Evolutionary conservation across 257 asterid species (phyloP).

Genomic region (Lycium ferocissimum): DNA sequence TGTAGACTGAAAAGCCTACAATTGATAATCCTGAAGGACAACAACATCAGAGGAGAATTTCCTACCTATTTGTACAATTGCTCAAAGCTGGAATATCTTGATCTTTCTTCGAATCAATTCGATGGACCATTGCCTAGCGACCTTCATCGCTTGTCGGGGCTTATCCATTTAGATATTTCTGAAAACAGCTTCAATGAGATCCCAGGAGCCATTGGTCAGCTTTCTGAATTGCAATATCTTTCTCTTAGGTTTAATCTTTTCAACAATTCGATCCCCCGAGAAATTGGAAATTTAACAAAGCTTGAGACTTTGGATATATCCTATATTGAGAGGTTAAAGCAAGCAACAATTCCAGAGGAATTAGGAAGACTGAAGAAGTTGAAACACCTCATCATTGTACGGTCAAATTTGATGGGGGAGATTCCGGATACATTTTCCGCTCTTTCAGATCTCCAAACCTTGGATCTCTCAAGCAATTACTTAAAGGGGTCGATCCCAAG

Average conservation of each 20-base stretch:
- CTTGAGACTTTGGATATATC: background rate
- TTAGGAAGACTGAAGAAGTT: background rate
- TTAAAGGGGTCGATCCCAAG: slow-evolving; percentile 1
- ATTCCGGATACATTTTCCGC: background rate
- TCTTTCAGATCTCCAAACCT: background rate
- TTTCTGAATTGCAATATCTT: background rate
- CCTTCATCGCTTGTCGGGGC: background rate
- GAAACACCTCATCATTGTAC: background rate
- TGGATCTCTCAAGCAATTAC: background rate
- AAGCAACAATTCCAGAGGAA: background rate
- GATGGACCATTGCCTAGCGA: slow-evolving; percentile 24
- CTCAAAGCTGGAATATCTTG: background rate
- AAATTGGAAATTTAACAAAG: slow-evolving; percentile 16
- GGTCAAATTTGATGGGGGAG: background rate
- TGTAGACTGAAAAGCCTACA: background rate
- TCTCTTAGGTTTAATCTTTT: background rate
- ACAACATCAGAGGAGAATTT: background rate
- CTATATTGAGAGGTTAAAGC: background rate
- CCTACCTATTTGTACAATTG: slow-evolving; percentile 11
- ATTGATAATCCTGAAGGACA: background rate
- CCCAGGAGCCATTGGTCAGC: slow-evolving; percentile 1
- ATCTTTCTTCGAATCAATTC: slow-evolving; percentile 9
- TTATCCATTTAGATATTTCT: background rate
- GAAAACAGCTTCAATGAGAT: background rate
- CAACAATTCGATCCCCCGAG: background rate